These are phyloP conservation scores for Apiospora marii DNA, from an alignment of 2,329 filamentous ascomycete genomes.

Conservation along the genomic window DNA sequence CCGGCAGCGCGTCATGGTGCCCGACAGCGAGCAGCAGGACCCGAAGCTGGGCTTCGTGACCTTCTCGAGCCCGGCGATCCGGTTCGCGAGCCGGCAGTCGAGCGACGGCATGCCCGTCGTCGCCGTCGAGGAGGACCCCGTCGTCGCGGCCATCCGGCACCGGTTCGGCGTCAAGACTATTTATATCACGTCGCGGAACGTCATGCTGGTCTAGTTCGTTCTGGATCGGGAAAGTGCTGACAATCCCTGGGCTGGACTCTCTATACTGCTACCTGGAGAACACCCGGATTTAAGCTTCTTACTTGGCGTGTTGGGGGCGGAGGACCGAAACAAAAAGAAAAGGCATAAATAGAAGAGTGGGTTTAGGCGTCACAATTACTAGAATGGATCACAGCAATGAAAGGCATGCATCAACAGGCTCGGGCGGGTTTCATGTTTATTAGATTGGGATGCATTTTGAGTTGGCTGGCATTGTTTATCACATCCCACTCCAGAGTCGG, in stretches of 20 bases:
- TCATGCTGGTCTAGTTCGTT: slow-evolving; percentile 37
- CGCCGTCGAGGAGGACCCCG: slow-evolving; percentile 33
- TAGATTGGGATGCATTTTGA: neutral
- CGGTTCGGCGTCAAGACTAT: slow-evolving; percentile 34
- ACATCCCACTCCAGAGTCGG: neutral
- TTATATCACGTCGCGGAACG: slow-evolving; percentile 37
- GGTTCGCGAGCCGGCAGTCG: slow-evolving; percentile 36
- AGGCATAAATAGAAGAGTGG: neutral
- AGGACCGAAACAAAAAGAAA: neutral
- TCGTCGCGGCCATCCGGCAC: slow-evolving; percentile 35
- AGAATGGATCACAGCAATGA: slow-evolving; percentile 6
- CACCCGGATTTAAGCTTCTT: neutral
- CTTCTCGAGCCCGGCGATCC: slow-evolving; percentile 37
- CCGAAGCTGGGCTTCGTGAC: slow-evolving; percentile 35
- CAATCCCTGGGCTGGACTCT: neutral
- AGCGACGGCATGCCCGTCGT: slow-evolving; percentile 37
- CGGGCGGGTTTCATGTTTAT: neutral
- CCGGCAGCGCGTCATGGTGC: slow-evolving; percentile 37
- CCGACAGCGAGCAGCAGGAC: slow-evolving; percentile 31
- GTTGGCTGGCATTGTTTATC: neutral
- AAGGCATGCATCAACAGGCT: neutral
- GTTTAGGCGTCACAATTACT: slow-evolving; percentile 8
- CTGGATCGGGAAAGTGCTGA: neutral
- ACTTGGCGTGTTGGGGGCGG: neutral
- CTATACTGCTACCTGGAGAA: neutral